These are phyloP conservation scores for Aspergillus glaucus DNA, from an alignment of 2,329 filamentous ascomycete species.

Conservation along the genomic window DNA sequence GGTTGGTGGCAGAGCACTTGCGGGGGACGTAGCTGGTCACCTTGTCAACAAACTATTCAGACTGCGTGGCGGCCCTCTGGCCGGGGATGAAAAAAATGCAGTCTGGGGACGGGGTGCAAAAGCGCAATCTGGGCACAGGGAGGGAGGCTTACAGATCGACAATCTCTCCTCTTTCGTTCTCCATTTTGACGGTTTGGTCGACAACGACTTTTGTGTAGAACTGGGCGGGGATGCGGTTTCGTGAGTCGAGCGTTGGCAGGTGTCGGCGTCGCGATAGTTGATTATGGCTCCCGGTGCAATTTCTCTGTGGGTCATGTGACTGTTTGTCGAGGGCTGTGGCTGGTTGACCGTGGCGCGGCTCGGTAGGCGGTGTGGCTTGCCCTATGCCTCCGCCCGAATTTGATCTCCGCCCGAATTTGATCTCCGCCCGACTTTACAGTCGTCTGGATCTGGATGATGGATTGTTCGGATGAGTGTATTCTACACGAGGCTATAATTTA, in stretches of 20 bases:
- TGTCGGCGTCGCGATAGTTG: constrained; percentile 1
- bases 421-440: neutral
- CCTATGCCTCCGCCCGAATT: neutral
- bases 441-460: neutral
- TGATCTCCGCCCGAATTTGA: neutral
- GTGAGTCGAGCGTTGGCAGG: constrained; percentile 25
- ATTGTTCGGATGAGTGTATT: neutral
- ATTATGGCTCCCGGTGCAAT: constrained; percentile 6
- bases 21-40: constrained; percentile 80
- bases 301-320: constrained; percentile 40
- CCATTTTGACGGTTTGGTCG: constrained; percentile 64
- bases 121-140: neutral
- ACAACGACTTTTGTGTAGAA: constrained; percentile 29
- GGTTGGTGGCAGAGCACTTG: constrained; percentile 98
- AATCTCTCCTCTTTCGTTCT: constrained; percentile 99
- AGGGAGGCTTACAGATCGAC: constrained; percentile 73
- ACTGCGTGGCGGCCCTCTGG: neutral
- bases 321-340: constrained; percentile 32
- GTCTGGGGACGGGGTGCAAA: neutral
- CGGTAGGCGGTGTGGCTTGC: neutral
- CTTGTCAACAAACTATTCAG: neutral
- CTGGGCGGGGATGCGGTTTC: constrained; percentile 15
- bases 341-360: constrained; percentile 1
- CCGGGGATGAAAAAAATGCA: too few species aligned
- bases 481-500: neutral